Percentiles rank a stretch among this genome's conserved stretches.
These are phyloP conservation scores for Hypoxylon crocopeplum DNA, from an alignment of 495 filamentous ascomycete genomes.

Conservation along the genomic window DNA sequence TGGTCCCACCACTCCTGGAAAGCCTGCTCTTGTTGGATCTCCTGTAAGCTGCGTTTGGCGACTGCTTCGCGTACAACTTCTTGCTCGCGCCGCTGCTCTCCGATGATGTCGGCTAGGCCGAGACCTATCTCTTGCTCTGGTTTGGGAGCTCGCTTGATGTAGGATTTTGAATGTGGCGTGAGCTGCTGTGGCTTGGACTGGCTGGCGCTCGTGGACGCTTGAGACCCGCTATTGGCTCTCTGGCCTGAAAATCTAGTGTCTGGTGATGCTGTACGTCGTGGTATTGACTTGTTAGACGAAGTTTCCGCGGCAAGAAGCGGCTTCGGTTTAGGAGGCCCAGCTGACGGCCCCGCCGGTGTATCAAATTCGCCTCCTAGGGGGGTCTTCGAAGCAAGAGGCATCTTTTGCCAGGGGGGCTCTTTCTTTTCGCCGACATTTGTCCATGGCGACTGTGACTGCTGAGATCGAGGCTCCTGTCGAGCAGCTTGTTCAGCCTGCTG, in stretches of 20 bases:
- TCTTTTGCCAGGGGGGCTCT: conserved; percentile 76
- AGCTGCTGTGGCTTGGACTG: conserved; percentile 36
- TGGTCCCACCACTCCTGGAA: conserved; percentile 99
- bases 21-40: conserved; percentile 95
- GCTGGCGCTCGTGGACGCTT: conserved; percentile 13
- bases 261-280: conserved; percentile 58
- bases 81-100: conserved; percentile 85
- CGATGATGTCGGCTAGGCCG: conserved; percentile 86
- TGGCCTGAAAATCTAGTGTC: conserved; percentile 64
- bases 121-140: conserved; percentile 68
- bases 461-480: conserved; percentile 53
- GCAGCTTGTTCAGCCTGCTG: conserved; percentile 66
- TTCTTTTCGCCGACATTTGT: conserved; percentile 46
- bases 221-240: conserved; percentile 22
- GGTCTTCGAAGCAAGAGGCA: conserved; percentile 42
- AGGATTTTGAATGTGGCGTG: conserved; percentile 58
- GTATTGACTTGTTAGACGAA: conserved; percentile 35
- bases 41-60: conserved; percentile 83
- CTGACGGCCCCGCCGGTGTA: conserved; percentile 53
- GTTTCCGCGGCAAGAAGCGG: conserved; percentile 45
- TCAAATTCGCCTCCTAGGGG: conserved; percentile 41
- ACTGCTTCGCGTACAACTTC: conserved; percentile 80
- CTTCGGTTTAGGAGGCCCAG: conserved; percentile 52
- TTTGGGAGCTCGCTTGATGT: conserved; percentile 51
- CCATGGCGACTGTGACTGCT: conserved; percentile 49